These are phyloP conservation scores for Ceratocystis variospora DNA, from an alignment of 2,329 filamentous ascomycete species.

Conservation along the genomic window DNA sequence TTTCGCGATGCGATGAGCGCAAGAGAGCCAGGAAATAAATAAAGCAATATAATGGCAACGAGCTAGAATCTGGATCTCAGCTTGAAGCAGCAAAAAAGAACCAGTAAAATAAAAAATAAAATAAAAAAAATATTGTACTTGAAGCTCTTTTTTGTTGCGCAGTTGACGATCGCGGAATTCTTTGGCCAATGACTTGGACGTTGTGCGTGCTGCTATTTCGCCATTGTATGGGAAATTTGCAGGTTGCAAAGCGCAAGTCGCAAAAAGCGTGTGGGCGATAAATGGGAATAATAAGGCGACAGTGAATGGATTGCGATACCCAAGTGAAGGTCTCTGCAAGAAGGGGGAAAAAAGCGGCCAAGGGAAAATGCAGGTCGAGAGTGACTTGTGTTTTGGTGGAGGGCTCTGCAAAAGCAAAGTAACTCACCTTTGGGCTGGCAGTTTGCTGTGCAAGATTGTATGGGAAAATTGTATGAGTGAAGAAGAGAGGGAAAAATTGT, in stretches of 20 bases:
- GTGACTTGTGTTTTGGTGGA: conserved; percentile 22
- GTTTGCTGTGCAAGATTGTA: conserved; percentile 39
- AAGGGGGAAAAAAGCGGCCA: conserved; percentile 18
- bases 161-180: not conserved
- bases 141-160: not conserved
- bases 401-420: conserved; percentile 30
- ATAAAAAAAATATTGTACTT: not conserved
- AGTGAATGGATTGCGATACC: conserved; percentile 7
- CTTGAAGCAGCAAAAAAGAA: not conserved
- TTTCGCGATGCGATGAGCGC: not conserved
- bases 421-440: conserved; percentile 40
- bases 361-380: conserved; percentile 10
- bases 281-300: not conserved
- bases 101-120: not conserved
- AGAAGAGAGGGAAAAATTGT: conserved; percentile 42
- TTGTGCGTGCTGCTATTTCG: too few species aligned
- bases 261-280: not conserved
- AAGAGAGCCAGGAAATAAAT: not conserved
- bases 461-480: conserved; percentile 49
- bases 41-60: not conserved
- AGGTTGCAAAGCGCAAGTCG: not conserved
- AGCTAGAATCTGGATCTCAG: not conserved
- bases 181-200: too few species aligned
- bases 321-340: not conserved
- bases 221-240: not conserved